Evolutionary conservation across 176 grass and related monocot species (phyloP), one percentile per base, ranked within the genome.

Genomic region (Cocos nucifera): DNA sequence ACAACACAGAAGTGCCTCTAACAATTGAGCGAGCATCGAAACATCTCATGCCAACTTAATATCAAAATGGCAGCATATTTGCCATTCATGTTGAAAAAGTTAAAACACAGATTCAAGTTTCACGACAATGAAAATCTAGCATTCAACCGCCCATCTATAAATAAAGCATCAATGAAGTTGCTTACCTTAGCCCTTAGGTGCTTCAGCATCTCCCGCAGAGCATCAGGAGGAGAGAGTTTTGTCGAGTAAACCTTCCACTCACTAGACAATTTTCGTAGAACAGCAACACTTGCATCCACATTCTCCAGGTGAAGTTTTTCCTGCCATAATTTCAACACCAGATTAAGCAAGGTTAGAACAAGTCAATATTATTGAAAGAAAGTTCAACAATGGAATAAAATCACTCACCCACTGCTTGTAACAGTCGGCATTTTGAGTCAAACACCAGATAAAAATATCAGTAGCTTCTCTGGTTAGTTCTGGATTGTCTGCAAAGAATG

Each of bases 361-460:
- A 44, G 8, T 14, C 10, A 12, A 9, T 44, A 14, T 44, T 44
- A 44, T 44, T 3, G 35, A 12, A 44, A 44, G 35, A 44, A 44
- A 44, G 35, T 44, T 44, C 60, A 49, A 19, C 49, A 16, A 1
- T 5, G 60, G 60, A 62, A 62, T 22, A 48, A 3, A 1, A 44
- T 49, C n/a, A 50, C 84, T 80, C 67, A 99, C 94, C 94, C 94
- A 99, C 8, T 79, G 88, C 67, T 93, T 93, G 79, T 79, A 89
- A 22, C 76, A 89, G 20, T 99, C 94, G 17, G 71, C 39, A 77
- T 85, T 93, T 67, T 93, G 94, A 59, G 44, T 61, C 62, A 99
- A 81, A 77, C 88, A 99, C 85, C 94, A 93, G 19, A 99, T 67
- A 24, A 99, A 93, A 7, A 93, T 35, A 65, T 85, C 82, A 59